Evolutionary conservation across 2,329 filamentous ascomycete genomes (phyloP).

Genomic region (Trichoderma harzianum): DNA sequence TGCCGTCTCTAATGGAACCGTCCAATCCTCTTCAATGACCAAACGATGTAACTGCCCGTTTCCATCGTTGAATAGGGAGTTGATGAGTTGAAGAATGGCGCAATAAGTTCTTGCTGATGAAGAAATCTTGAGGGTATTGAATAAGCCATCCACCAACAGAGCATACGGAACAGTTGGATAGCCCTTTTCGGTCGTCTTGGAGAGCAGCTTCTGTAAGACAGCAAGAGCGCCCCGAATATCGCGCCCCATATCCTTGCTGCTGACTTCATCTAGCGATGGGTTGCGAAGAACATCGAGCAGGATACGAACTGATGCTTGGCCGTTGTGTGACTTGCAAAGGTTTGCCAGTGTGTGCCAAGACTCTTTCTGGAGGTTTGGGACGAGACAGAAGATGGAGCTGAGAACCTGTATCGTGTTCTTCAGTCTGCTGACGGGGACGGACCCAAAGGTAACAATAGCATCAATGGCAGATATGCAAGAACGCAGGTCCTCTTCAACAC

Average conservation of each 20-base stretch:
- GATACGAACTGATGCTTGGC: constrained; percentile 64
- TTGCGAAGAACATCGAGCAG: constrained; percentile 60
- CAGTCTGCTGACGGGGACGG: constrained; percentile 61
- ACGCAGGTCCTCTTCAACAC: constrained; percentile 59
- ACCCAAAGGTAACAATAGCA: constrained; percentile 67
- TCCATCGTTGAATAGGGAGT: constrained; percentile 53
- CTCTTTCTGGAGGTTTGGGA: constrained; percentile 57
- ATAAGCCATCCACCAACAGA: constrained; percentile 56
- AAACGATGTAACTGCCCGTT: constrained; percentile 52
- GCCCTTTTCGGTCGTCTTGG: constrained; percentile 56
- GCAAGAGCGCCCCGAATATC: constrained; percentile 61
- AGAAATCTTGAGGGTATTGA: constrained; percentile 46
- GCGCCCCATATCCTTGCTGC: constrained; percentile 50
- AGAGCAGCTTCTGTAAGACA: constrained; percentile 60
- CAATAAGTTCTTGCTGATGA: constrained; percentile 44
- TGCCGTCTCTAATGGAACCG: constrained; percentile 57
- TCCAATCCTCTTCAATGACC: constrained; percentile 65
- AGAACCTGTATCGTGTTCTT: constrained; percentile 66
- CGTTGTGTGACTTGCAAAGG: constrained; percentile 70
- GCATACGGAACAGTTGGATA: constrained; percentile 59
- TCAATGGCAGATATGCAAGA: constrained; percentile 67
- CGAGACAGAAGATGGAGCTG: constrained; percentile 67
- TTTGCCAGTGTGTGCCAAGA: constrained; percentile 70
- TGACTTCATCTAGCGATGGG: constrained; percentile 42
- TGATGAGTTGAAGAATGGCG: constrained; percentile 51